Conservation (phyloP, 176 grass and related monocot genomes). For the Sorghum bicolor region Sorghum_bicolor_NCBIv3 NC_012870.2:14032001-14032500, state of each 20-base stretch:
- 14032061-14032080: background rate
- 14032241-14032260: background rate
- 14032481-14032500: conserved; percentile 32
- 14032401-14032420: background rate
- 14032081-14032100: background rate
- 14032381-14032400: background rate
- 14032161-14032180: background rate
- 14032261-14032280: background rate
- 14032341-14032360: background rate
- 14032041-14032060: background rate
- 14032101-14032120: background rate
- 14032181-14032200: background rate
- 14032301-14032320: background rate
- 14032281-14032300: background rate
- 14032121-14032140: background rate
- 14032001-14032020: background rate
- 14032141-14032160: background rate
- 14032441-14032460: background rate
- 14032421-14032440: background rate
- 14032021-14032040: background rate
- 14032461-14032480: background rate
- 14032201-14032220: background rate
- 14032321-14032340: background rate
- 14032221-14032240: background rate
- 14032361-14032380: background rate